Conservation (phyloP, 2,329 filamentous ascomycete species). For the Teratosphaeria pseudoeucalypti region DNA sequence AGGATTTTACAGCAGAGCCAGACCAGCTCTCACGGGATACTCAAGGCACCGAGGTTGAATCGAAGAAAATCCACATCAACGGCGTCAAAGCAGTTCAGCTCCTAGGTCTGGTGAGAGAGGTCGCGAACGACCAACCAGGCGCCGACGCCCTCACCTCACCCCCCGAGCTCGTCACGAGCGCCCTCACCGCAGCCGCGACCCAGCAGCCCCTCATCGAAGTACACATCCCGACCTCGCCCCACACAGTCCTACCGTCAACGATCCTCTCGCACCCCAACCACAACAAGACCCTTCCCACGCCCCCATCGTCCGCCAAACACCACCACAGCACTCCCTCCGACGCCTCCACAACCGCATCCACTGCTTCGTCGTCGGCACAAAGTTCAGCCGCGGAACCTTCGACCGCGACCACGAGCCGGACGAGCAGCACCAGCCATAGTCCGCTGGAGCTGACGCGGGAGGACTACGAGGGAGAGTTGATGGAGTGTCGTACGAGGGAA, state of each 20-base stretch:
- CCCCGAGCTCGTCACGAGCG: not conserved
- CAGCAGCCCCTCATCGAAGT: not conserved
- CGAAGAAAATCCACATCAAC: conserved; percentile 12
- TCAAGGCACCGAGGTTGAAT: conserved; percentile 4
- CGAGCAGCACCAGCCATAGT: not conserved
- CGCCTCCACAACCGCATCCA: not conserved
- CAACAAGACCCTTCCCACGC: not conserved
- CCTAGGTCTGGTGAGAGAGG: conserved; percentile 13
- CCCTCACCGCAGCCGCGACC: not conserved
- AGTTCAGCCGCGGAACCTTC: not conserved
- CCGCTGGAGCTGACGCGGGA: not conserved
- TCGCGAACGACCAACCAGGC: conserved; percentile 1
- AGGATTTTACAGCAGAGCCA: not conserved
- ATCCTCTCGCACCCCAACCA: not conserved
- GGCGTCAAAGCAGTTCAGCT: conserved; percentile 19
- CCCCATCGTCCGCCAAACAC: not conserved
- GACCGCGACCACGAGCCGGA: not conserved
- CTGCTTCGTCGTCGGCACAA: not conserved
- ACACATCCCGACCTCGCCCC: not conserved
- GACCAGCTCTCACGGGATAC: not conserved
- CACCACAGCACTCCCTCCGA: not conserved
- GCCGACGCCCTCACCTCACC: conserved; percentile 1
- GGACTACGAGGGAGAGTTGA: not conserved
- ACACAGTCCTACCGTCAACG: not conserved
- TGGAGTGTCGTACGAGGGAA: not conserved